Evolutionary conservation across 176 grass and related monocot genomes (phyloP).

Genomic region (Phoenix roebelenii): DNA sequence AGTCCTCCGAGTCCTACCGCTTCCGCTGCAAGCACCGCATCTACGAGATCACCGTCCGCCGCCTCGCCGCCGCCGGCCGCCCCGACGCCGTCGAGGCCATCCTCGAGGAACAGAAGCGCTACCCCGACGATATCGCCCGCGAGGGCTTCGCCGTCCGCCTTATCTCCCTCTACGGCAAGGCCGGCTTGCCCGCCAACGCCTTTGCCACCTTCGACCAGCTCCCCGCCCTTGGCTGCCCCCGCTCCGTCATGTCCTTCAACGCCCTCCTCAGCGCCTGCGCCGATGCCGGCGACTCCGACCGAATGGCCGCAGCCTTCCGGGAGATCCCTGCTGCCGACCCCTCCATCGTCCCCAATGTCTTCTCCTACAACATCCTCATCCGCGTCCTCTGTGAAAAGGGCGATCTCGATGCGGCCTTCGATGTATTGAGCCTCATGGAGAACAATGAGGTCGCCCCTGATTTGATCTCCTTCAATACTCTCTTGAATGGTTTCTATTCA

Average conservation of each 20-base stretch:
- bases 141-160: conserved; percentile 40
- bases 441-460: conserved; percentile 22
- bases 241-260: conserved; percentile 40
- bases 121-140: conserved; percentile 16
- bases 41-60: conserved; percentile 26
- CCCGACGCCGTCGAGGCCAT: conserved; percentile 32
- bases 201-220: conserved; percentile 29
- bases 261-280: conserved; percentile 1
- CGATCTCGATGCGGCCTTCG: conserved; percentile 38
- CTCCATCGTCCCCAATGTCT: conserved; percentile 14
- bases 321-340: conserved; percentile 30
- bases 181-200: conserved; percentile 41
- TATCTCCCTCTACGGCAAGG: conserved; percentile 44
- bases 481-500: conserved; percentile 41
- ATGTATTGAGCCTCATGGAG: conserved; percentile 38
- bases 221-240: too few relatives aligned
- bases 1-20: conserved; percentile 13
- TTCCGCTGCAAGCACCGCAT: conserved; percentile 37
- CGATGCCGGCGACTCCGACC: conserved; percentile 14
- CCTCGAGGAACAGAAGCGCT: conserved; percentile 46
- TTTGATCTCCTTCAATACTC: conserved; percentile 32
- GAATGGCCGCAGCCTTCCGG: conserved; percentile 10
- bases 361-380: conserved; percentile 60
- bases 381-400: conserved; percentile 22
- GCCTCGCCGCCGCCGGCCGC: conserved; percentile 17